phyloP scores from a whole-genome alignment of 768 basidiomycete genomes.

The Tephrocybe sp. region DNA sequence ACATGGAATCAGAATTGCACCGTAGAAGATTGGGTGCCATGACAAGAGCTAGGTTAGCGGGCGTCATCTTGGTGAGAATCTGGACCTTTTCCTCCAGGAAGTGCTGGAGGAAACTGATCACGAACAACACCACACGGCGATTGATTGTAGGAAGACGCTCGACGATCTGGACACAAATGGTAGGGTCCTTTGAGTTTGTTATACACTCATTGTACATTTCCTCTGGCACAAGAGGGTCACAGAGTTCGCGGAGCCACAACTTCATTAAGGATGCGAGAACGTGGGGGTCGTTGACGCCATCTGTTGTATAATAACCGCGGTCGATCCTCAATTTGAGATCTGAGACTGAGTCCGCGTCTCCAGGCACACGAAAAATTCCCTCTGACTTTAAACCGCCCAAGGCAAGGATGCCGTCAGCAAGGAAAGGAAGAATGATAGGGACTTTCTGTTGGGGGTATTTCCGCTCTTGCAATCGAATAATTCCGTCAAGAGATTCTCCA shows the following conservation, averaged over 20 bases:
- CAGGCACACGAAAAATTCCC: slow-evolving; percentile 92
- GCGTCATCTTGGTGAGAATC: slow-evolving; percentile 82
- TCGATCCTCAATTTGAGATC: slow-evolving; percentile 89
- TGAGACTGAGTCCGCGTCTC: slow-evolving; percentile 85
- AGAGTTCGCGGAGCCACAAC: slow-evolving; percentile 89
- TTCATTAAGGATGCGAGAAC: slow-evolving; percentile 89
- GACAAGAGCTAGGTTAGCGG: slow-evolving; percentile 82
- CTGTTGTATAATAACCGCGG: slow-evolving; percentile 85
- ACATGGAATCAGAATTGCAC: slow-evolving; percentile 85
- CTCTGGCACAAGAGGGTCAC: slow-evolving; percentile 88
- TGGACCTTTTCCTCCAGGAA: slow-evolving; percentile 81
- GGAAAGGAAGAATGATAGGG: slow-evolving; percentile 91
- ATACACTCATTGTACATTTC: slow-evolving; percentile 93
- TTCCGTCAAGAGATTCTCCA: slow-evolving; percentile 83
- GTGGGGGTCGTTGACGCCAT: slow-evolving; percentile 87
- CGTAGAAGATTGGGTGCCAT: slow-evolving; percentile 90
- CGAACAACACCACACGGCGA: slow-evolving; percentile 80
- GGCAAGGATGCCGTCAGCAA: slow-evolving; percentile 87
- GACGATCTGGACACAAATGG: slow-evolving; percentile 72
- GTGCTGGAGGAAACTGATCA: slow-evolving; percentile 87
- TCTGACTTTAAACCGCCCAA: slow-evolving; percentile 82
- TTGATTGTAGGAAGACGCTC: slow-evolving; percentile 81
- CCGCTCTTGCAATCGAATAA: slow-evolving; percentile 79
- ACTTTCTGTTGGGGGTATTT: slow-evolving; percentile 84
- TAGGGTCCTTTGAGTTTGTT: slow-evolving; percentile 59